Percentiles rank a stretch among this genome's conserved stretches.
These are phyloP conservation scores for Fusarium illudens DNA, from an alignment of 2,329 filamentous ascomycete genomes.

Conservation along the genomic window DNA sequence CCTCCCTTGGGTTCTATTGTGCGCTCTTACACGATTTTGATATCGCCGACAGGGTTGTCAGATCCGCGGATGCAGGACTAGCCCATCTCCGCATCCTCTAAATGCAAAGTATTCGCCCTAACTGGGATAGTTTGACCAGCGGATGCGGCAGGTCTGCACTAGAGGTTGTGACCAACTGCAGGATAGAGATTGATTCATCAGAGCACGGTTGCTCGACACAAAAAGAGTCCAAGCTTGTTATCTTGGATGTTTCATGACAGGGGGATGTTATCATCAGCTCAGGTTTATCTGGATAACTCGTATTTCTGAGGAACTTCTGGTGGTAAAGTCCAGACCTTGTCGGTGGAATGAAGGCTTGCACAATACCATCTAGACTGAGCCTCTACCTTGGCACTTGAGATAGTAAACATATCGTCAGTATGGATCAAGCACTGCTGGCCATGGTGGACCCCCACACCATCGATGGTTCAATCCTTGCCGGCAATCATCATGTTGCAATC, in stretches of 20 bases:
- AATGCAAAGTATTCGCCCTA: slow-evolving; percentile 29
- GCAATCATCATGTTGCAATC: slow-evolving; percentile 11
- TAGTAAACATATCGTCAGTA: not conserved
- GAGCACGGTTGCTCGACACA: not conserved
- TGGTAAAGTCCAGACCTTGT: not conserved
- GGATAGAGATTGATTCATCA: not conserved
- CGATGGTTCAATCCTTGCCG: not conserved
- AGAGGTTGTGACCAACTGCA: slow-evolving; percentile 4
- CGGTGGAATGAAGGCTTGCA: not conserved
- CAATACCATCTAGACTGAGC: not conserved
- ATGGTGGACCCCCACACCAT: not conserved
- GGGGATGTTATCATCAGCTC: not conserved
- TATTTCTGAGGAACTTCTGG: not conserved
- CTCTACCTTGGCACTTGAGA: not conserved
- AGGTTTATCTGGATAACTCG: not conserved
- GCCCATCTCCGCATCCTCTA: slow-evolving; percentile 10
- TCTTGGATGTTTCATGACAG: not conserved
- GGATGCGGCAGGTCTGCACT: not conserved
- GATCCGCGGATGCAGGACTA: not conserved
- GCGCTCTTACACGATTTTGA: slow-evolving; percentile 12
- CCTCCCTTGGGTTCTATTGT: not conserved
- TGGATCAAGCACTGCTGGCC: not conserved
- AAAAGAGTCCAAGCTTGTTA: not conserved
- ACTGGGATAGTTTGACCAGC: slow-evolving; percentile 21
- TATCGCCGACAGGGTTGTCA: slow-evolving; percentile 20